These are phyloP conservation scores for Penicillium waksmanii DNA, from an alignment of 495 filamentous ascomycete species.

Conservation along the genomic window DNA sequence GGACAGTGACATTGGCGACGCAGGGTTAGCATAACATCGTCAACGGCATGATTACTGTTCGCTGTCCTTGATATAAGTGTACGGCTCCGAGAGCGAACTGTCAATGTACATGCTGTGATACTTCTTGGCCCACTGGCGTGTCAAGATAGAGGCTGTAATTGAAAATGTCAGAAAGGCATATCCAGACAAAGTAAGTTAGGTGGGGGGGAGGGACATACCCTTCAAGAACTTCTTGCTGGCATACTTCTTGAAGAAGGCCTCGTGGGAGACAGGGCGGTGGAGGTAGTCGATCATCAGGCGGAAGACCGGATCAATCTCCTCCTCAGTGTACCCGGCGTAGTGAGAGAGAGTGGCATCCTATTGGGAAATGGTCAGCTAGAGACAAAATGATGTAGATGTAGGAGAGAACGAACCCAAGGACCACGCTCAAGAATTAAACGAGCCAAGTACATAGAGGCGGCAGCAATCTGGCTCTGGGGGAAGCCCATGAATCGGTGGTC, in stretches of 20 bases:
- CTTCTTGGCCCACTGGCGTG: conserved; percentile 91
- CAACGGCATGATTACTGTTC: conserved; percentile 39
- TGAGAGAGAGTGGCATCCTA: conserved; percentile 80
- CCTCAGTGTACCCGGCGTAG: conserved; percentile 91
- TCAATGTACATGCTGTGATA: conserved; percentile 52
- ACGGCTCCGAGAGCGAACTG: conserved; percentile 40
- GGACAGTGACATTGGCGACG: conserved; percentile 24
- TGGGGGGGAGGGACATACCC: conserved; percentile 59
- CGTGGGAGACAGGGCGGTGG: conserved; percentile 81
- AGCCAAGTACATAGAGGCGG: conserved; percentile 92
- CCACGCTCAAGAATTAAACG: conserved; percentile 87
- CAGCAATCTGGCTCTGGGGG: conserved; percentile 85
- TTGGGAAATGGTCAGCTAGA: conserved; percentile 36
- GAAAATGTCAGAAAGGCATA: conserved; percentile 19
- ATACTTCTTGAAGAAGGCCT: conserved; percentile 99
- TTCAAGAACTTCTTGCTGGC: conserved; percentile 98
- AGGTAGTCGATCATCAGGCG: conserved; percentile 95
- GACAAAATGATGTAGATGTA: conserved; percentile 31
- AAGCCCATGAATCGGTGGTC: conserved; percentile 91
- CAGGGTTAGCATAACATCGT: conserved; percentile 37
- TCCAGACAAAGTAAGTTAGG: not conserved
- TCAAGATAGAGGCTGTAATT: conserved; percentile 78
- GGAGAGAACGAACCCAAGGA: conserved; percentile 66
- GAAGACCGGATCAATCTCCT: conserved; percentile 90
- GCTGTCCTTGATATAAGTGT: conserved; percentile 43